phyloP scores from a whole-genome alignment of 768 basidiomycete genomes.

The Amylocystis lapponica region DNA sequence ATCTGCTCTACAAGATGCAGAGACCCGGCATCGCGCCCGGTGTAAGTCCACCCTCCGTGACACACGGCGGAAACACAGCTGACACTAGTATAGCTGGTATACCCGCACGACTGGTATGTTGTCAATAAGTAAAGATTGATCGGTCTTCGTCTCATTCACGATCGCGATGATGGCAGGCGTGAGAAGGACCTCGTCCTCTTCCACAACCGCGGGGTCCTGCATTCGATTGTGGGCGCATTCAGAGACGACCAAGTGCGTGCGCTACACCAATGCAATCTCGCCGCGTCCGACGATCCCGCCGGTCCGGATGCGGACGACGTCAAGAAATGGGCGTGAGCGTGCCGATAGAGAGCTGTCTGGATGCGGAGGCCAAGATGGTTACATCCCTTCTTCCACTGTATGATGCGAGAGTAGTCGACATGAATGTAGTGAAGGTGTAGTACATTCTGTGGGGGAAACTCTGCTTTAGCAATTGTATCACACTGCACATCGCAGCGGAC shows the following conservation, averaged over 20 bases:
- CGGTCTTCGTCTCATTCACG: background rate
- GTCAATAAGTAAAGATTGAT: slow-evolving; percentile 12
- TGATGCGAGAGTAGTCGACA: too few species aligned
- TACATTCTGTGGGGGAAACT: too few species aligned
- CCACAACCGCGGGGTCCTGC: slow-evolving; percentile 70
- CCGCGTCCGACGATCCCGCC: slow-evolving; percentile 55
- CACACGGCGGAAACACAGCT: background rate
- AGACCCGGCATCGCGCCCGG: slow-evolving; percentile 74
- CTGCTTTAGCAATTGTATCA: too few species aligned
- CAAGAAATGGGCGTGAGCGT: slow-evolving; percentile 43
- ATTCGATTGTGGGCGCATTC: slow-evolving; percentile 66
- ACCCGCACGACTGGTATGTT: slow-evolving; percentile 74
- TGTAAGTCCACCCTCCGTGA: background rate
- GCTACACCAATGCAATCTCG: slow-evolving; percentile 75
- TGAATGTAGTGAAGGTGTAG: too few species aligned
- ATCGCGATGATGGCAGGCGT: background rate
- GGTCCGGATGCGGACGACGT: slow-evolving; percentile 59
- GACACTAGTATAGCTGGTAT: slow-evolving; percentile 41
- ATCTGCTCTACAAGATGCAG: slow-evolving; percentile 70
- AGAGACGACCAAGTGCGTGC: slow-evolving; percentile 49
- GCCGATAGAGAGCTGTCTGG: too few species aligned
- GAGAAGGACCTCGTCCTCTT: slow-evolving; percentile 60
- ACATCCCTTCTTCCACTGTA: too few species aligned
- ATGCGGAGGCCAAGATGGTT: too few species aligned
- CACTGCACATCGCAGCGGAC: too few species aligned